Conservation (phyloP, 495 filamentous ascomycete species). For the Aspergillus haitiensis region DNA sequence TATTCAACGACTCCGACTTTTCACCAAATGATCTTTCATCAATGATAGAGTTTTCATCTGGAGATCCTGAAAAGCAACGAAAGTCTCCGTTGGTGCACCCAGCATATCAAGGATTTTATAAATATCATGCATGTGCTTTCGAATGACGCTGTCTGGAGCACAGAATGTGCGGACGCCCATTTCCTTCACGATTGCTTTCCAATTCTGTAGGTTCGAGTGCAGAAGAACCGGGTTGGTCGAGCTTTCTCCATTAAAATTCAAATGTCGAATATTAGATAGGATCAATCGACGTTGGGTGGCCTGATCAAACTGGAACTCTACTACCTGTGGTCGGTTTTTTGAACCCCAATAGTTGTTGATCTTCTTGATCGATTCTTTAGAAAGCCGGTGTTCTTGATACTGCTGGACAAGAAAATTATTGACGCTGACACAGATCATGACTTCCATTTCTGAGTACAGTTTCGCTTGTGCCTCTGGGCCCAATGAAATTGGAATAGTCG, state of each 20-base stretch:
- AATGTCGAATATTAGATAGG: conserved; percentile 46
- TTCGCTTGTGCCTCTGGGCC: conserved; percentile 46
- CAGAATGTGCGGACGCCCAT: conserved; percentile 59
- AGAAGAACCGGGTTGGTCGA: conserved; percentile 43
- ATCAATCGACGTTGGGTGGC: conserved; percentile 56
- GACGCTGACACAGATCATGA: conserved; percentile 53
- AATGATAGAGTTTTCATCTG: conserved; percentile 30
- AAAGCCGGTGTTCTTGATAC: conserved; percentile 47
- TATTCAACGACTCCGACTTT: conserved; percentile 3
- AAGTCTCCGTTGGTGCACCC: conserved; percentile 40
- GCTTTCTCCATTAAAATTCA: conserved; percentile 49
- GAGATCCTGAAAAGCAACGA: conserved; percentile 43
- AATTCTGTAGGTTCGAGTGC: conserved; percentile 50
- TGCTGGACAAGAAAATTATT: conserved; percentile 52
- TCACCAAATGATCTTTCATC: conserved; percentile 33
- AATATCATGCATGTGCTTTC: conserved; percentile 55
- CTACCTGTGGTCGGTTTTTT: conserved; percentile 54
- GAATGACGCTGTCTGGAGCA: conserved; percentile 52
- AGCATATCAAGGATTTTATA: conserved; percentile 56
- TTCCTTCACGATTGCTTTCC: conserved; percentile 51
- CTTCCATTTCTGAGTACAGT: conserved; percentile 56
- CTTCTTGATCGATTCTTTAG: conserved; percentile 48
- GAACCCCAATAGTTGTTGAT: conserved; percentile 45
- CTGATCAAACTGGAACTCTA: conserved; percentile 59
- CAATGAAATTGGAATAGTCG: conserved; percentile 47